A percentile compares a stretch with the other conserved stretches of the same genome.
Evolutionary conservation across 1,284 basidiomycete genomes (phyloP).

Genomic region (Microbotryum saponariae): DNA sequence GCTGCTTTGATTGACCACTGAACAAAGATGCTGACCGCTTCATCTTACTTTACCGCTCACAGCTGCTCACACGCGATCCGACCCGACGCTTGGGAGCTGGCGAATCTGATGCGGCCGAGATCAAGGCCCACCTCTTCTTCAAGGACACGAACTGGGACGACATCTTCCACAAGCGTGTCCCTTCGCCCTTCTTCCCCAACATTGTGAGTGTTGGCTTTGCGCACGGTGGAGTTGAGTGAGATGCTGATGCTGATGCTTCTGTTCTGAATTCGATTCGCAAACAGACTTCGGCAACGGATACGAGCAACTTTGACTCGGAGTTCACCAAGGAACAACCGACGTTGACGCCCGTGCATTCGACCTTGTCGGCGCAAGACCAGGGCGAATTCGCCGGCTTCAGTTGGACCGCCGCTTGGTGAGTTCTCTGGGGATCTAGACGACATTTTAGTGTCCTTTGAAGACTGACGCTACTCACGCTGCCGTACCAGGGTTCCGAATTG

Average conservation of each 20-base stretch:
- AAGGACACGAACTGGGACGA: conserved; percentile 96
- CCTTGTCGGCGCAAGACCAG: conserved; percentile 86
- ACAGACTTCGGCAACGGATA: conserved; percentile 47
- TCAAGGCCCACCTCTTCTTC: conserved; percentile 97
- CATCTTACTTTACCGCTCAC: conserved; percentile 3
- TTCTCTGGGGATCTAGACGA: too few relatives aligned
- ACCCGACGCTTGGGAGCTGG: conserved; percentile 84
- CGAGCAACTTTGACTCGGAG: conserved; percentile 84
- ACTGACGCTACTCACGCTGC: too few relatives aligned
- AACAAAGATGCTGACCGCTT: conserved; percentile 1
- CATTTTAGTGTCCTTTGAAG: too few relatives aligned
- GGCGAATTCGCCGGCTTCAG: conserved; percentile 90
- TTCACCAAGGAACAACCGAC: conserved; percentile 88
- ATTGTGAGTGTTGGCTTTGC: conserved; percentile 55
- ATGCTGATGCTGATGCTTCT: background rate
- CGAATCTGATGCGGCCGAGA: conserved; percentile 88
- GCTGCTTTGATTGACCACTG: background rate
- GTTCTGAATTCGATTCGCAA: background rate
- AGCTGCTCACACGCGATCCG: conserved; percentile 94
- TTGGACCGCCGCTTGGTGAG: too few relatives aligned
- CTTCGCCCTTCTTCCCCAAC: conserved; percentile 93
- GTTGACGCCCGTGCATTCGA: conserved; percentile 91
- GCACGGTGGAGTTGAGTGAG: conserved; percentile 17
- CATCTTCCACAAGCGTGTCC: conserved; percentile 89
- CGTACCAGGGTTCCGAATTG: too few relatives aligned